Conservation (phyloP, 2,329 filamentous ascomycete species). For the Xylariaceae sp. region DNA sequence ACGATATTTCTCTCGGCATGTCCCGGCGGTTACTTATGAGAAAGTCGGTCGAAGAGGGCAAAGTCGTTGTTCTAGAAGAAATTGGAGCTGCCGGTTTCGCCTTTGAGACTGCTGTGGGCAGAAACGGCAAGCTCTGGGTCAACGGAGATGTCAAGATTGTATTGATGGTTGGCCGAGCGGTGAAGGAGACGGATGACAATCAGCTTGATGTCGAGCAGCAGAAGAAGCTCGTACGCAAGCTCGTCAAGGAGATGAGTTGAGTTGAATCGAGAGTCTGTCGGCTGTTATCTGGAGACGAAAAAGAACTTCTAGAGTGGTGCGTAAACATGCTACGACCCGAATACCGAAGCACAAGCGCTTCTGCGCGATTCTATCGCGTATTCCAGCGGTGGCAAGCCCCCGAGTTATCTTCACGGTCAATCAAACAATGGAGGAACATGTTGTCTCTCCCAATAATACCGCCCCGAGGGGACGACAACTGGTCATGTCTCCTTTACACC, state of each 20-base stretch:
- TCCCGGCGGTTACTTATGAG: slow-evolving; percentile 71
- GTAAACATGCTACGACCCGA: not conserved
- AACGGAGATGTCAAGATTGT: slow-evolving; percentile 71
- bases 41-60: slow-evolving; percentile 55
- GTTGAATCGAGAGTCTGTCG: slow-evolving; percentile 10
- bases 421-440: slow-evolving; percentile 4
- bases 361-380: not conserved
- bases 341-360: not conserved
- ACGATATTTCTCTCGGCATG: slow-evolving; percentile 72
- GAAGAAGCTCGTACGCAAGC: slow-evolving; percentile 61
- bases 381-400: not conserved
- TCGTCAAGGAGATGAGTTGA: slow-evolving; percentile 55
- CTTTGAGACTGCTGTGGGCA: slow-evolving; percentile 90
- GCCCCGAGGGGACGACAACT: slow-evolving; percentile 2
- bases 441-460: slow-evolving; percentile 1
- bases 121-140: slow-evolving; percentile 91
- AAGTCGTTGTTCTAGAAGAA: slow-evolving; percentile 71
- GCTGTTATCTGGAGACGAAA: slow-evolving; percentile 3
- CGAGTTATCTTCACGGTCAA: slow-evolving; percentile 1
- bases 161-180: slow-evolving; percentile 70
- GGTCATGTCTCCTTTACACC: slow-evolving; percentile 8
- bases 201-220: slow-evolving; percentile 60
- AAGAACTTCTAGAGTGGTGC: not conserved
- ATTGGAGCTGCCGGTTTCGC: slow-evolving; percentile 69
- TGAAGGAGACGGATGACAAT: slow-evolving; percentile 71